Conservation (phyloP, 2,329 filamentous ascomycete species). For the Aspergillus quadrilineatus region DNA sequence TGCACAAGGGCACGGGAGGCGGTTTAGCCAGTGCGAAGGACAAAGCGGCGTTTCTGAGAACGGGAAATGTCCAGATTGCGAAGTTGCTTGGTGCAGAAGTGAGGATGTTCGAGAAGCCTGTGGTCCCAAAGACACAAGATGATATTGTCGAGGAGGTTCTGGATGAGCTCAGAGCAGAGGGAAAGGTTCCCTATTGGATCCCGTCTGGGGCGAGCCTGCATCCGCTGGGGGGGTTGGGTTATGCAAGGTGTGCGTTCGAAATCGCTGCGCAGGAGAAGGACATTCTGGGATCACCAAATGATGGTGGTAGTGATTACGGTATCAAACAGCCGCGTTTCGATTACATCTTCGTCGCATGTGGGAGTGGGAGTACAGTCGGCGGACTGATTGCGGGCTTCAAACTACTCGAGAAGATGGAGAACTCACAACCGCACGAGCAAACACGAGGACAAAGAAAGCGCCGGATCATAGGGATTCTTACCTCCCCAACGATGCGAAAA, state of each 20-base stretch:
- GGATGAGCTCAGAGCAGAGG: constrained; percentile 20
- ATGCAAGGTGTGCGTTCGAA: constrained; percentile 35
- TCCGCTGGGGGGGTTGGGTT: constrained; percentile 34
- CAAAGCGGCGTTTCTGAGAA: constrained; percentile 21
- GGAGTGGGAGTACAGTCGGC: constrained; percentile 37
- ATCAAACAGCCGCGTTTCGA: constrained; percentile 26
- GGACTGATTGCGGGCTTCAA: constrained; percentile 38
- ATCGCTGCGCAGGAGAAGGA: constrained; percentile 30
- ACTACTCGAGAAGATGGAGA: constrained; percentile 27
- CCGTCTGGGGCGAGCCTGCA: constrained; percentile 37
- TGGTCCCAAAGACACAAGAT: constrained; percentile 1
- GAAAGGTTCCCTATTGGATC: constrained; percentile 35
- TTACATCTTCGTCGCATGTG: constrained; percentile 38
- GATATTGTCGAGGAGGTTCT: constrained; percentile 40
- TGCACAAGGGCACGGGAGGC: constrained; percentile 31
- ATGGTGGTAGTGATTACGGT: background rate
- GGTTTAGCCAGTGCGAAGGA: constrained; percentile 22
- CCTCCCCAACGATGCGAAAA: constrained; percentile 31
- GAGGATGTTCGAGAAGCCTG: constrained; percentile 45
- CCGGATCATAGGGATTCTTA: constrained; percentile 32
- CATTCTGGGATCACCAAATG: background rate
- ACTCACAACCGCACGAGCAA: background rate
- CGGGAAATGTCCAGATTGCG: constrained; percentile 31
- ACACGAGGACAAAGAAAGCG: background rate
- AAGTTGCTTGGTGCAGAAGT: constrained; percentile 40